phyloP scores from a whole-genome alignment of 2,329 filamentous ascomycete genomes.

The Phaeosphaeria sp. region DNA sequence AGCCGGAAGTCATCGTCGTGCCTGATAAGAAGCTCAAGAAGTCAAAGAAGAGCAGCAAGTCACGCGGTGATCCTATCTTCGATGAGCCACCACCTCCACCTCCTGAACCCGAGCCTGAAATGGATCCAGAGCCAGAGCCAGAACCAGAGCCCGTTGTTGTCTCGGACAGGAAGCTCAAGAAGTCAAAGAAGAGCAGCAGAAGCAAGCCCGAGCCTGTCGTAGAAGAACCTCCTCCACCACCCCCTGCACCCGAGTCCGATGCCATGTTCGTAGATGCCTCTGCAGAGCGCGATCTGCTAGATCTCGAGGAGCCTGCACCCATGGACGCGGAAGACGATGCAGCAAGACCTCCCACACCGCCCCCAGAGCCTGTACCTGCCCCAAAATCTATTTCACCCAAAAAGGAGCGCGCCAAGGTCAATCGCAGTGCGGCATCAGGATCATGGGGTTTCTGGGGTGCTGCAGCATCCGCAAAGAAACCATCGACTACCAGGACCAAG shows the following conservation, averaged over 20 bases:
- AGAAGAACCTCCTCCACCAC: conserved; percentile 38
- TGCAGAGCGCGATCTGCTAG: conserved; percentile 24
- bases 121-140: conserved; percentile 30
- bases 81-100: conserved; percentile 40
- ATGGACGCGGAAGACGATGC: conserved; percentile 38
- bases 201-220: conserved; percentile 65
- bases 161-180: conserved; percentile 25
- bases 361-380: conserved; percentile 49
- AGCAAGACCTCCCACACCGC: conserved; percentile 56
- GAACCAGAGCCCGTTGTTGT: conserved; percentile 35
- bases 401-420: conserved; percentile 80
- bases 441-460: conserved; percentile 82
- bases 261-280: conserved; percentile 24
- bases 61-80: conserved; percentile 65
- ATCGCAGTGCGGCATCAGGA: conserved; percentile 68
- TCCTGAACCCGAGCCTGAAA: conserved; percentile 29
- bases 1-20: conserved; percentile 51
- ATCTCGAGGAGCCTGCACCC: conserved; percentile 28
- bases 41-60: conserved; percentile 38
- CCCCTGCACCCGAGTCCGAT: conserved; percentile 29
- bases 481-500: conserved; percentile 44
- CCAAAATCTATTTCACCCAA: conserved; percentile 60
- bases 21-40: conserved; percentile 29
- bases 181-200: conserved; percentile 39
- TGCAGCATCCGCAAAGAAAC: conserved; percentile 48